Percentiles rank a stretch among this genome's conserved stretches.
Evolutionary conservation across 352 stramenopile genomes (phyloP).

Genomic region (Phytophthora tubulina): DNA sequence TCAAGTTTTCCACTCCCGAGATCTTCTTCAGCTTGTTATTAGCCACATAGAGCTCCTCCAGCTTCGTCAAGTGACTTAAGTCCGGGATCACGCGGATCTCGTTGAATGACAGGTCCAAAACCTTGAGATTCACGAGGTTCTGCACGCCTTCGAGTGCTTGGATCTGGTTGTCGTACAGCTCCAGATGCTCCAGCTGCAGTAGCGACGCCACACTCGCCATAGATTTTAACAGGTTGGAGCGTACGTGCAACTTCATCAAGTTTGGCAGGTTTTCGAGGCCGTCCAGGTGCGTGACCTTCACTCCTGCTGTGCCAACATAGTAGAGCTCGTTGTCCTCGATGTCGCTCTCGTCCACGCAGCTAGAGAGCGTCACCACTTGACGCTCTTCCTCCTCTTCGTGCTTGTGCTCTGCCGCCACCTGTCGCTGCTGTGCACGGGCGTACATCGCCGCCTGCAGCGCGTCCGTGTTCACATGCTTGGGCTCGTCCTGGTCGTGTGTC

Average conservation of each 20-base stretch:
- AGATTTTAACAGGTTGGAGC: constrained; percentile 83
- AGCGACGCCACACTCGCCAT: constrained; percentile 80
- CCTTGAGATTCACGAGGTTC: constrained; percentile 68
- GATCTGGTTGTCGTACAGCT: constrained; percentile 99
- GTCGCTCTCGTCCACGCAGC: constrained; percentile 71
- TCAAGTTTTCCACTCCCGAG: constrained; percentile 87
- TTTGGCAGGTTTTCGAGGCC: constrained; percentile 59
- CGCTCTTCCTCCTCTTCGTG: constrained; percentile 43
- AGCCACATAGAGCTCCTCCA: constrained; percentile 95
- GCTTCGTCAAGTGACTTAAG: constrained; percentile 76
- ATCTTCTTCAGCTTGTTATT: constrained; percentile 99
- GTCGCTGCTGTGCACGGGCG: constrained; percentile 30
- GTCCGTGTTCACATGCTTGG: constrained; percentile 51
- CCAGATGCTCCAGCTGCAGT: constrained; percentile 89
- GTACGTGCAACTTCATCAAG: constrained; percentile 75
- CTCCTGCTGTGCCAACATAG: constrained; percentile 81
- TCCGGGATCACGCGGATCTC: constrained; percentile 93
- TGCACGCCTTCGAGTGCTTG: constrained; percentile 80
- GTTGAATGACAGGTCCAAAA: constrained; percentile 98
- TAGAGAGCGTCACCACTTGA: constrained; percentile 59
- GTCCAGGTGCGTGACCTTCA: constrained; percentile 82
- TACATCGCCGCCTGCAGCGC: constrained; percentile 47
- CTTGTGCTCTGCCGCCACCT: constrained; percentile 6
- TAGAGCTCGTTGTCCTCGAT: constrained; percentile 83
- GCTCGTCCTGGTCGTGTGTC: constrained; percentile 10